Percentiles rank a stretch among this genome's conserved stretches.
phyloP scores from a whole-genome alignment of 495 filamentous ascomycete species.

The Gamarada debralockiae region DNA sequence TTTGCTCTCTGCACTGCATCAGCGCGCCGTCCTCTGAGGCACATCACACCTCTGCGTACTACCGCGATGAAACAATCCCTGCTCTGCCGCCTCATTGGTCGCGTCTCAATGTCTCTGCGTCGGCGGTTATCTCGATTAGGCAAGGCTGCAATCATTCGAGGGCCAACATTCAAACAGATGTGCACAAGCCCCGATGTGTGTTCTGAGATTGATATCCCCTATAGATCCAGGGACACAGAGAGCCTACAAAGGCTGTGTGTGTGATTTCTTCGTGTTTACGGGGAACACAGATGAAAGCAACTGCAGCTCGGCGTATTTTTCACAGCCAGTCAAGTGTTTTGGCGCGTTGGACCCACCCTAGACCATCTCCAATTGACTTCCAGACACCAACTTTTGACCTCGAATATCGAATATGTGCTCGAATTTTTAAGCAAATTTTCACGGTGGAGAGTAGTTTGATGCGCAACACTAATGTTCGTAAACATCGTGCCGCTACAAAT shows the following conservation, averaged over 20 bases:
- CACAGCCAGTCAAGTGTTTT: conserved; percentile 4
- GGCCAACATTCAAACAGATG: conserved; percentile 13
- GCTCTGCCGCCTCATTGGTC: conserved; percentile 21
- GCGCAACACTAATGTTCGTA: conserved; percentile 1
- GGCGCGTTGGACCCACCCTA: neutral
- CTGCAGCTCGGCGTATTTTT: conserved; percentile 1
- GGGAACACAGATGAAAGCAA: neutral
- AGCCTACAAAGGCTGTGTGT: neutral
- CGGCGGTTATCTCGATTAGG: conserved; percentile 26
- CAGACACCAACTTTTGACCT: too few relatives aligned
- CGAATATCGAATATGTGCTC: neutral
- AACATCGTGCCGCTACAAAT: conserved; percentile 7
- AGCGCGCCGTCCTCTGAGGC: conserved; percentile 17
- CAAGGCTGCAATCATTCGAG: conserved; percentile 17
- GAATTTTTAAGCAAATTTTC: too few relatives aligned
- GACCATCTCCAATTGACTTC: neutral
- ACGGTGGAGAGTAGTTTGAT: neutral
- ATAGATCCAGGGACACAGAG: neutral
- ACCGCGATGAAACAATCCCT: conserved; percentile 21
- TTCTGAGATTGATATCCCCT: neutral
- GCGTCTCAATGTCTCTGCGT: conserved; percentile 10
- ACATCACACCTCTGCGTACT: conserved; percentile 24
- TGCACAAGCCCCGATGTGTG: neutral
- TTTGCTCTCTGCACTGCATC: conserved; percentile 20
- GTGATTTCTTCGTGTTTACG: neutral